A percentile compares a stretch with the other conserved stretches of the same genome.
Conservation (phyloP, 768 basidiomycete species). For the Steccherinum ochraceum region DNA sequence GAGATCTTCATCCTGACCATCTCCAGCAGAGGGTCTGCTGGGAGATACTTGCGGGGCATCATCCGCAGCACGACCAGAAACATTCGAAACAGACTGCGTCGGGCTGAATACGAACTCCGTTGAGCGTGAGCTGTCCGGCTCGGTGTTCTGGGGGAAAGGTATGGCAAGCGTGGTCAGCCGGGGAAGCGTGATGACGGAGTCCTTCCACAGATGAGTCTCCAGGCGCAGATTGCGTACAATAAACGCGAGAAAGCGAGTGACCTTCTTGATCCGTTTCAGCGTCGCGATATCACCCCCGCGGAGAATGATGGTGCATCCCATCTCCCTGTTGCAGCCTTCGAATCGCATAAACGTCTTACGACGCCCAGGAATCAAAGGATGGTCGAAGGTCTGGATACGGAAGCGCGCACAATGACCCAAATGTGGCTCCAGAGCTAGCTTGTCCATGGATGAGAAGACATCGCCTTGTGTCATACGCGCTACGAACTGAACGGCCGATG, state of each 20-base stretch:
- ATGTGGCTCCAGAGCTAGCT: constrained; percentile 82
- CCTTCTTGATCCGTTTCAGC: constrained; percentile 81
- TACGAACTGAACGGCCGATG: constrained; percentile 79
- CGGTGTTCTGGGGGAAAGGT: constrained; percentile 30
- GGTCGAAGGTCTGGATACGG: constrained; percentile 90
- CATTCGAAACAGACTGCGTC: neutral
- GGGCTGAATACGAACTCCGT: neutral
- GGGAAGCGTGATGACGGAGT: constrained; percentile 73
- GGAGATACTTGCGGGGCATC: neutral
- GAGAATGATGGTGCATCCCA: constrained; percentile 91
- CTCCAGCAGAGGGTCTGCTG: neutral
- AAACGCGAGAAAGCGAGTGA: constrained; percentile 87
- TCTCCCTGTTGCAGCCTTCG: constrained; percentile 88
- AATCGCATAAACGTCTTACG: constrained; percentile 98
- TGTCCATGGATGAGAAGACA: constrained; percentile 93
- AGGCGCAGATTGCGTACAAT: constrained; percentile 91
- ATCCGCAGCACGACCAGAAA: neutral
- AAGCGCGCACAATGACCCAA: constrained; percentile 85
- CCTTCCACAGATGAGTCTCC: constrained; percentile 92
- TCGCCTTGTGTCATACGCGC: constrained; percentile 95
- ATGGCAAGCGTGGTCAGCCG: constrained; percentile 60
- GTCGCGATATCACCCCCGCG: constrained; percentile 82
- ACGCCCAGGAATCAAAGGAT: constrained; percentile 86
- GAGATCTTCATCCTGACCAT: constrained; percentile 28
- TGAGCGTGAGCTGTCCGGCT: neutral